A percentile compares a stretch with the other conserved stretches of the same genome.
Conservation (phyloP, 306 rosid species). For the Alnus rubra region DNA sequence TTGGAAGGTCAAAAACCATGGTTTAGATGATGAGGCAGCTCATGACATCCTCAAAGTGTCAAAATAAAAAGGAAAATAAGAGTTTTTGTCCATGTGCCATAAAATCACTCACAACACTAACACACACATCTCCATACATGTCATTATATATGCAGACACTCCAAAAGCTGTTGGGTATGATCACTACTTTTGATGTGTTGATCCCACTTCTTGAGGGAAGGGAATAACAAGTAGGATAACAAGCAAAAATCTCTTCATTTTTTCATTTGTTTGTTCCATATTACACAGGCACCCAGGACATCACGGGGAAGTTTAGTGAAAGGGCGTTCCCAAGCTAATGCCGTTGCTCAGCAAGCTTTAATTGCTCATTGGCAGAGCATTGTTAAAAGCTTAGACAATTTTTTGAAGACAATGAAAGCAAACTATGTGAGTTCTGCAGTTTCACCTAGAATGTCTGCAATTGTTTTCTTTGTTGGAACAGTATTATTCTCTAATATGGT, state of each 20-base stretch:
- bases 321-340: slow-evolving; percentile 95
- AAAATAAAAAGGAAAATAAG: background rate
- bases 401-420: slow-evolving; percentile 87
- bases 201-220: slow-evolving; percentile 10
- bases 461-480: background rate
- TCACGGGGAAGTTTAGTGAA: slow-evolving; percentile 90
- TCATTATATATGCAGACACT: slow-evolving; percentile 19
- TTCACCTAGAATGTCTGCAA: slow-evolving; percentile 15
- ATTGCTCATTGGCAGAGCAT: slow-evolving; percentile 99
- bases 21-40: background rate
- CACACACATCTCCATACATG: slow-evolving; percentile 12
- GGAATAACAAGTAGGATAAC: slow-evolving; percentile 20
- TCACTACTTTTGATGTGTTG: background rate
- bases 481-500: slow-evolving; percentile 9
- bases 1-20: background rate
- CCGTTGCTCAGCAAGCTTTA: slow-evolving; percentile 92
- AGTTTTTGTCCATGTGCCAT: background rate
- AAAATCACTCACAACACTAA: background rate
- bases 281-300: slow-evolving; percentile 91
- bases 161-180: background rate
- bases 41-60: background rate
- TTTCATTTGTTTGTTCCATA: slow-evolving; percentile 22
- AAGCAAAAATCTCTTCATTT: slow-evolving; percentile 15
- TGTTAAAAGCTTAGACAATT: slow-evolving; percentile 81
- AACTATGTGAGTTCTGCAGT: slow-evolving; percentile 73